Conservation (phyloP, 169 alveolate species). For the Plasmodium knowlesi region DNA sequence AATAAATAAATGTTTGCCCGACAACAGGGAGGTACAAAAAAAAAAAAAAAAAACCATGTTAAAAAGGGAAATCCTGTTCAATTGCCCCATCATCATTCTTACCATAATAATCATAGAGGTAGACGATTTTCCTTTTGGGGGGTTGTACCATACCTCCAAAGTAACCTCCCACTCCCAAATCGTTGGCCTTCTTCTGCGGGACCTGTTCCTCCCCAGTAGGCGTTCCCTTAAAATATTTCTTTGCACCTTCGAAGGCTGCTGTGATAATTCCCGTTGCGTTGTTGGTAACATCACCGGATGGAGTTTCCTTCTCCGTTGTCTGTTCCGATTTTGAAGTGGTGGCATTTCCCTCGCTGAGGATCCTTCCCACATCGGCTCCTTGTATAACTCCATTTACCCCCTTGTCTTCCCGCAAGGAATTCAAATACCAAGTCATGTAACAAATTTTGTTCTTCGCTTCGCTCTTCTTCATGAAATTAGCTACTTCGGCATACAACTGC, state of each 20-base stretch:
- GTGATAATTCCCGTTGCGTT: neutral
- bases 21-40: neutral
- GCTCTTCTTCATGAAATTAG: constrained; percentile 23
- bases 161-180: neutral
- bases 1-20: neutral
- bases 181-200: neutral
- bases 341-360: constrained; percentile 1
- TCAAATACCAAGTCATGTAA: constrained; percentile 56
- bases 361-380: neutral
- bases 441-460: constrained; percentile 53
- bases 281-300: neutral
- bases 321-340: neutral
- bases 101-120: constrained; percentile 62
- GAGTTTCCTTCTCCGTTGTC: neutral
- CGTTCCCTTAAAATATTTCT: neutral
- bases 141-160: neutral
- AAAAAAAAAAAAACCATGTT: no score
- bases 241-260: neutral
- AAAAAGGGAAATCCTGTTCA: neutral
- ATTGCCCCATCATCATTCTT: neutral
- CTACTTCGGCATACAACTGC: constrained; percentile 39
- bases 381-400: neutral
- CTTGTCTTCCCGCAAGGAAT: constrained; percentile 5
- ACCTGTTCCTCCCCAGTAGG: neutral
- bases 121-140: constrained; percentile 29